These are phyloP conservation scores for Citrullus amarus DNA, from an alignment of 306 rosid species.

Conservation along the genomic window DNA sequence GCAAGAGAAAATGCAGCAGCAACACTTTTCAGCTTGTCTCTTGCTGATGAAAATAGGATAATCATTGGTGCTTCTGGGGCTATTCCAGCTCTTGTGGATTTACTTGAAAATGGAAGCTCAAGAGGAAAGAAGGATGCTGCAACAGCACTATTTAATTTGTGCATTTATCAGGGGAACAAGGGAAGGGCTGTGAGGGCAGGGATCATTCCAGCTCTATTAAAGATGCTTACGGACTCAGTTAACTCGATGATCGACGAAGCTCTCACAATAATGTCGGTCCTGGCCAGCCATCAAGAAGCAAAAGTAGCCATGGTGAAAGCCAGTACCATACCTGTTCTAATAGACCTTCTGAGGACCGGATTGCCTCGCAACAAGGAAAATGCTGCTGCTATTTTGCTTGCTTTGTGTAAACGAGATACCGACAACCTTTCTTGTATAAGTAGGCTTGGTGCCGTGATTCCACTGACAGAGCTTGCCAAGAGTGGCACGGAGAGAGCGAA, in stretches of 20 bases:
- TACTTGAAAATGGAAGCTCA: constrained; percentile 78
- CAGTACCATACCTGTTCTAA: constrained; percentile 77
- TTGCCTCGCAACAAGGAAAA: constrained; percentile 85
- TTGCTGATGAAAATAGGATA: constrained; percentile 91
- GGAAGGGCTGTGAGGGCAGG: constrained; percentile 85
- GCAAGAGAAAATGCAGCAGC: constrained; percentile 95
- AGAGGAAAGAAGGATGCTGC: constrained; percentile 96
- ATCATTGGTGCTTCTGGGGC: constrained; percentile 95
- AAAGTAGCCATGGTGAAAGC: constrained; percentile 67
- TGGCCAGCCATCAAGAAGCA: constrained; percentile 88
- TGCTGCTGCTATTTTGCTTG: constrained; percentile 76
- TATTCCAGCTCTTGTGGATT: constrained; percentile 69
- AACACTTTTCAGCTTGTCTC: constrained; percentile 84
- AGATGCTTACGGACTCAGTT: constrained; percentile 79
- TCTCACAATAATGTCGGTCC: constrained; percentile 85
- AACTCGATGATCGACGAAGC: constrained; percentile 80
- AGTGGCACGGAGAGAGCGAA: constrained; percentile 87
- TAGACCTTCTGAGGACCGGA: constrained; percentile 76
- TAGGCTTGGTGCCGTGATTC: constrained; percentile 82
- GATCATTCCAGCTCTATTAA: constrained; percentile 54
- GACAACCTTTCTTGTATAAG: constrained; percentile 69
- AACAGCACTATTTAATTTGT: constrained; percentile 79
- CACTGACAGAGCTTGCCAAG: constrained; percentile 62
- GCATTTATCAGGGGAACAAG: constrained; percentile 95
- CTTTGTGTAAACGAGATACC: constrained; percentile 70